Base-by-base conservation (phyloP, 2,329 filamentous ascomycete genomes). In the Colletotrichum karsti region DNA sequence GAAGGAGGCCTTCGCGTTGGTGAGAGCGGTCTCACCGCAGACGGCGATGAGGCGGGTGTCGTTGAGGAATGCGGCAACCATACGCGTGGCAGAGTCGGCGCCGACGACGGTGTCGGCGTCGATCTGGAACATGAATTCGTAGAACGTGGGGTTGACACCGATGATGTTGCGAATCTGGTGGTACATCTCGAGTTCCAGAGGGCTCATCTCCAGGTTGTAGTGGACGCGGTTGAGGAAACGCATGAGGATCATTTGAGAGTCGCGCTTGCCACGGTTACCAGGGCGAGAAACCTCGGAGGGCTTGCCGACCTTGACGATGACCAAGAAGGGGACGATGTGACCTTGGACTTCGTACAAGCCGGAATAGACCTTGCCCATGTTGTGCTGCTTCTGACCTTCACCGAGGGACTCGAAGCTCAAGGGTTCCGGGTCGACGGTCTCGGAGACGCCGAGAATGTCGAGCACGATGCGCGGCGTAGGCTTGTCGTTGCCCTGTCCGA, bases 91-190 rank as follows among this genome's bases (percentile, higher is more conserved):
- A 24, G 96, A 93, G 80, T 99, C 96, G 1, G 90, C 87, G 30
- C 93, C 94, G 55, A 99, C 95, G 50, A 97, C 92, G 0, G 96
- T 99, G 84, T 99, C 96, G 75, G 96, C 96, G 81, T 99, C 96
- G 78, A 99, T 97, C 81, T 97, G 94, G 57, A 99, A 84, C 80
- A 98, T 90, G 78, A 94, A 99, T 78, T 99, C 96, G 84, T 99
- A 99, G 79, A 99, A 98, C 2, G 94, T 97, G 0, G 96, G 96
- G 79, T 99, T 98, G 73, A 99, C 96, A 69, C 96, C 96, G 71
- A 99, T 99, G 72, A 99, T 97, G 82, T 99, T 99, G 68, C 95
- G 91, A 75, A 99, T 97, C 77, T 99, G 96, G 78, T 99, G 96
- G 78, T 97, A 96, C 90, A 99, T 97, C 80, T 99, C 96, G 61